Evolutionary conservation across 2,329 filamentous ascomycete species (phyloP), one percentile per base, ranked within the genome.

Genomic region (Nemania sp.): DNA sequence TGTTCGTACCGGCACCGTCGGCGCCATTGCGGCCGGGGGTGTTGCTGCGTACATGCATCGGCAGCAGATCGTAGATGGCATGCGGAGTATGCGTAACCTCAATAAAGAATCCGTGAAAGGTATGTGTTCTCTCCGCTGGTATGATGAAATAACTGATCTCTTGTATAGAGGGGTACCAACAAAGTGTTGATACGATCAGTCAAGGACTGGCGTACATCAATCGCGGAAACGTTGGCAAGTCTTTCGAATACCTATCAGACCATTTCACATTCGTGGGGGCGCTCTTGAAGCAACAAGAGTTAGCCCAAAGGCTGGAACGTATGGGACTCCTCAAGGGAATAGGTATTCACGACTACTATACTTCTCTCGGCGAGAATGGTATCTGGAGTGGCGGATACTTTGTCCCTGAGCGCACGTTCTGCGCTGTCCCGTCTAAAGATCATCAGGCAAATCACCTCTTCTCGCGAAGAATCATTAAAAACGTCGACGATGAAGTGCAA

Each of bases 241-340:
- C 90, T 1, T 88, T 90, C 61, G 81, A 80, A 15, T 96, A 90
- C 86, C 83, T 92, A 3, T 85, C 86, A 0, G 89, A 88, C 14
- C 91, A 96, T 70, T 82, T 96, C 46, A 89, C 90, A 30, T 96
- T 96, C 64, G 88, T 96, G 1, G 90, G 90, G 0, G 86, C 89
- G 40, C 78, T 96, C 2, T 80, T 91, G 61, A 86, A 88, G 48
- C 83, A 84, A 14, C 84, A 86, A 28, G 89, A 94, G 64, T 74
- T 96, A 56, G 82, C 80, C 50, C 79, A 81, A 37, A 80, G 91
- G 14, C 75, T 95, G 2, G 80, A 83, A 54, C 77, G 82, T 49
- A 75, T 92, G 45, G 80, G 81, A 0, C 70, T 77, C 1, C 76
- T 88, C 1, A 79, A 82, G 39, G 82, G 81, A 0, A 76, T 95